Conservation (phyloP, 1,139 yeast genomes). For the Pichia sp. region DNA sequence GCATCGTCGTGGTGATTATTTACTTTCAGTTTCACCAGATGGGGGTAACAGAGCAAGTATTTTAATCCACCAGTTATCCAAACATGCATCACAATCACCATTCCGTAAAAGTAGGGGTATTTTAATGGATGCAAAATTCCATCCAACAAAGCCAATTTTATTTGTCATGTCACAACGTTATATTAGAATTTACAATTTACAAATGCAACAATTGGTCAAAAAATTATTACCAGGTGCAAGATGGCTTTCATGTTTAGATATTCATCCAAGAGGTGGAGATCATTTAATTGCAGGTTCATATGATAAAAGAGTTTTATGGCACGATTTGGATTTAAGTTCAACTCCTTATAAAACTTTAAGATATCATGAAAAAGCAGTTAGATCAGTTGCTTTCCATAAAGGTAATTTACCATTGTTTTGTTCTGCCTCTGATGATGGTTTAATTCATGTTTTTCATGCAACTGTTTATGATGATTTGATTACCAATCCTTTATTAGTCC, state of each 20-base stretch:
- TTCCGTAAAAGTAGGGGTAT: slow-evolving; percentile 90
- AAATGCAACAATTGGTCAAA: slow-evolving; percentile 77
- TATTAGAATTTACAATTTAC: slow-evolving; percentile 80
- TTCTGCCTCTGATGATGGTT: slow-evolving; percentile 95
- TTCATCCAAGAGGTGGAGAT: slow-evolving; percentile 90
- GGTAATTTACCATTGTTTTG: slow-evolving; percentile 83
- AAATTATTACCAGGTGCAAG: slow-evolving; percentile 92
- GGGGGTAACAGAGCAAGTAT: slow-evolving; percentile 77
- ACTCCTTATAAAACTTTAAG: slow-evolving; percentile 94
- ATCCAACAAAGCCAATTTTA: slow-evolving; percentile 90
- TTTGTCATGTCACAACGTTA: slow-evolving; percentile 93
- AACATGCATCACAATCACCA: slow-evolving; percentile 96
- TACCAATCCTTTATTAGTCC: slow-evolving; percentile 94
- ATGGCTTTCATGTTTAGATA: slow-evolving; percentile 86
- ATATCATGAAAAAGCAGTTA: slow-evolving; percentile 91
- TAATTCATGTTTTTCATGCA: slow-evolving; percentile 91
- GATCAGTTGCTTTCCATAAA: slow-evolving; percentile 82
- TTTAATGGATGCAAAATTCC: slow-evolving; percentile 93
- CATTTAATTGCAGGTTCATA: slow-evolving; percentile 86
- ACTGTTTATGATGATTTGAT: slow-evolving; percentile 92
- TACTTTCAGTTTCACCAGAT: slow-evolving; percentile 89
- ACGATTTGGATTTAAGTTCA: slow-evolving; percentile 80
- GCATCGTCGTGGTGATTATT: slow-evolving; percentile 97
- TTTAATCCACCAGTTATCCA: slow-evolving; percentile 87
- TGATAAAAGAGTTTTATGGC: slow-evolving; percentile 96